Conservation (phyloP, 106 monocot species). For the Iris macrosiphon region DNA sequence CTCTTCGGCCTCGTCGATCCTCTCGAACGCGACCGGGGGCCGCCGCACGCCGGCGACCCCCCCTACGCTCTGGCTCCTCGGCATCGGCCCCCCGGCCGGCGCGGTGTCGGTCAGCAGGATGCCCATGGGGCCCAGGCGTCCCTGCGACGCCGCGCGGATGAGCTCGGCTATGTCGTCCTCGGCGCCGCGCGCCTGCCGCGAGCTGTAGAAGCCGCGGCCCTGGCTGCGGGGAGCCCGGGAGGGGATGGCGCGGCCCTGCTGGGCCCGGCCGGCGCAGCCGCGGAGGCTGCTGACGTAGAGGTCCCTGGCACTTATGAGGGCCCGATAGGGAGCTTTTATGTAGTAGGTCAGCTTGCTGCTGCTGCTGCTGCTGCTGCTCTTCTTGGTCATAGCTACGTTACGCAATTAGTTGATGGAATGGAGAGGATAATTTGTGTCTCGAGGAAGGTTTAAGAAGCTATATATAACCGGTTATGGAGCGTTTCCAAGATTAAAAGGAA, state of each 20-base stretch:
- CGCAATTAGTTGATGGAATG: too few species aligned
- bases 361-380: neutral
- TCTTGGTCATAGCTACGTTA: too few species aligned
- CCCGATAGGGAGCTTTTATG: conserved; percentile 23
- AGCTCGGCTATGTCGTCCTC: conserved; percentile 22
- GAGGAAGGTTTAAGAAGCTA: too few species aligned
- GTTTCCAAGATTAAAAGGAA: too few species aligned
- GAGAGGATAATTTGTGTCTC: too few species aligned
- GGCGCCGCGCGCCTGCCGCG: neutral
- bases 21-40: neutral
- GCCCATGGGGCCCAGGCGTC: neutral
- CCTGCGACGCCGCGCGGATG: conserved; percentile 12
- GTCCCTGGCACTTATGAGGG: conserved; percentile 24
- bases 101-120: neutral
- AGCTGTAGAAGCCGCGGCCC: conserved; percentile 15
- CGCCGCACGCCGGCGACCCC: conserved; percentile 4
- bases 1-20: conserved; percentile 31
- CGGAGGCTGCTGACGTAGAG: conserved; percentile 24
- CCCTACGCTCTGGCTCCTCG: conserved; percentile 20
- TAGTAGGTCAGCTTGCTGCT: conserved; percentile 13
- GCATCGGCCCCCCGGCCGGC: neutral
- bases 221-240: neutral
- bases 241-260: neutral
- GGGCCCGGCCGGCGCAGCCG: conserved; percentile 18
- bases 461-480: too few species aligned